Base-by-base conservation (phyloP, 1,284 basidiomycete genomes). In the Pseudozyma tsukubaensis region DNA sequence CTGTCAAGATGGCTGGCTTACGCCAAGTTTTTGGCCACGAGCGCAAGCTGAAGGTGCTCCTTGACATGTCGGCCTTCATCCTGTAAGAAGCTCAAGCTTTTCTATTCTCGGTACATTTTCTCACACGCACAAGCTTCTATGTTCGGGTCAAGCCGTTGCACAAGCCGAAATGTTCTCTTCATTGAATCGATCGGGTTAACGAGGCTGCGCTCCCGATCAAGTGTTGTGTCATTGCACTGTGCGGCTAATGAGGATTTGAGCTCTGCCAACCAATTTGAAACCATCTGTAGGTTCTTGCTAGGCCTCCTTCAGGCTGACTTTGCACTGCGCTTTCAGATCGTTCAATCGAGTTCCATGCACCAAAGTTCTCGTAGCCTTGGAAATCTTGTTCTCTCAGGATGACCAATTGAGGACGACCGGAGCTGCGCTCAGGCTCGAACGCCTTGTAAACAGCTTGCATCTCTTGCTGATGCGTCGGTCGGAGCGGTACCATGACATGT, bases 401-500 rank as follows among this genome's bases (percentile, higher is more conserved):
- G 37, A 45, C 36, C 7, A 76, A 59, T 18, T 53, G 52, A 16
- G 34, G 47, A 36, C 16, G 8, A 11, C 19, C 49, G 3, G n/a
- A 1, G 32, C 5, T 24, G 8, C 12, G 42, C 18, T 58, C 19
- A 4, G 48, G 35, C 29, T 52, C 24, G 40, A 83, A 81, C 1
- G 71, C 72, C 16, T 66, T 40, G 47, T 83, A 79, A 19, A 83
- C 65, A 4, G 78, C 68, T 35, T 60, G 52, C 47, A 83, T 53
- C 66, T 83, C 81, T 19, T 56, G 47, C 18, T 50, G 49, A 49
- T 83, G 80, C 18, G 79, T 81, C 2, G 61, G 57, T 11, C 81
- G 59, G 6, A 80, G 54, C 3, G 81, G 77, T 5, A 77, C 45
- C 65, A 81, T 75, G 29, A 83, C 24, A 45, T 81, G 79, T 32